Evolutionary conservation across 768 basidiomycete genomes (phyloP), one percentile per base, ranked within the genome.

Genomic region (Trichaptum fuscoviolaceum): DNA sequence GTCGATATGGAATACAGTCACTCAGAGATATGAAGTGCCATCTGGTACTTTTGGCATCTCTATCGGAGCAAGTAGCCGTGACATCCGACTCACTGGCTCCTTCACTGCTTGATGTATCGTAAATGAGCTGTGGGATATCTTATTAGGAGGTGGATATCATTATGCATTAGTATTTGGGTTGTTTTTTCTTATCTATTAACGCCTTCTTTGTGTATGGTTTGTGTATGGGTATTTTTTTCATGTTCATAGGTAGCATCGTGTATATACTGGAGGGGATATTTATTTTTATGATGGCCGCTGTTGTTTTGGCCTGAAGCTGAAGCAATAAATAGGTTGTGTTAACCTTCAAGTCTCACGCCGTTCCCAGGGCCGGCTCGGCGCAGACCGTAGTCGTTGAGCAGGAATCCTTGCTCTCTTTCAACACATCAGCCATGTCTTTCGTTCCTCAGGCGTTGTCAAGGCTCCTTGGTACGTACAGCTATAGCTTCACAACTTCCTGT

Each of bases 121-220:
- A 6, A 52, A 12, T 52, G 76, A 0, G 73, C 65, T 84, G 83
- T 9, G 83, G 82, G 2, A 79, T 74, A 15, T 83, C 82, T 57
- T 84, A 83, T 66, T 84, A 82, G 1, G 73, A 82, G 7, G 81
- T 83, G 68, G 84, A 80, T 1, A 84, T 74, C 1, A 84, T 73
- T 57, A 69, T 52, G 15, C 18, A 24, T 61, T 26, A 61, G 0
- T 24, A 18, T 15, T 27, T 61, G 42, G 42, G 3, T 12, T 12
- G 20, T 52, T 52, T 52, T 52, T 52, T 3, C 20, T 12, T 4
- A 12, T 52, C 20, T 52, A 12, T 52, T 52, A 12, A 52, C 20
- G 5, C 42, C 15, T 6, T 52, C 6, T 12, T n/a, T n/a, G n/a
- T n/a, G n/a, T n/a, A n/a, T n/a, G n/a, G n/a, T n/a, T n/a, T n/a